Conservation (phyloP, 1,284 basidiomycete genomes). For the Pascua guehoae region DNA sequence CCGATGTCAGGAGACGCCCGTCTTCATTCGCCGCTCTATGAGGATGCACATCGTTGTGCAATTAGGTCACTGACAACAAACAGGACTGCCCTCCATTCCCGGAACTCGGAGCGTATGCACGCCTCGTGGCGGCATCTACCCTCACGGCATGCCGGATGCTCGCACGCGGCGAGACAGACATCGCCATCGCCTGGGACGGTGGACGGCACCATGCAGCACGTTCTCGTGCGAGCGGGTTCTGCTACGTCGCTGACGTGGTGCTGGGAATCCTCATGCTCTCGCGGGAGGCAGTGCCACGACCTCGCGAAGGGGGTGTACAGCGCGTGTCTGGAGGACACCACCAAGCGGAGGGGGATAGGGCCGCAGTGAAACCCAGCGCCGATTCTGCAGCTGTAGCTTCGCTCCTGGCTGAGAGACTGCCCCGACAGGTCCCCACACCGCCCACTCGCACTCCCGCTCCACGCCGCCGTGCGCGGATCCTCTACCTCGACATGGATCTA, state of each 20-base stretch:
- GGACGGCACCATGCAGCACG: constrained; percentile 57
- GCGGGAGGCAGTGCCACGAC: constrained; percentile 21
- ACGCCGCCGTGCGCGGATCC: constrained; percentile 58
- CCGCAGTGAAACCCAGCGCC: background rate
- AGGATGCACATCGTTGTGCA: background rate
- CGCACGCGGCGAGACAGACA: constrained; percentile 54
- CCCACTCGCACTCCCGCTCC: background rate
- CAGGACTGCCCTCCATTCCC: constrained; percentile 79
- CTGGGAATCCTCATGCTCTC: constrained; percentile 59
- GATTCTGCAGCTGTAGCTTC: background rate
- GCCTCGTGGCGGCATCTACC: constrained; percentile 70
- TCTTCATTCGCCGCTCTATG: no score
- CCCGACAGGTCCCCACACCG: no score
- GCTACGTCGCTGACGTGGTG: constrained; percentile 87
- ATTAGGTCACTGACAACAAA: constrained; percentile 8
- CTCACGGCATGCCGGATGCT: constrained; percentile 67
- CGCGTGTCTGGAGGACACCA: background rate
- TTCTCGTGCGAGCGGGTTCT: constrained; percentile 78
- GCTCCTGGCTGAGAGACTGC: background rate
- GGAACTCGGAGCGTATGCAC: constrained; percentile 66
- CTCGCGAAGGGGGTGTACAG: background rate
- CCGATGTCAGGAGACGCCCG: background rate
- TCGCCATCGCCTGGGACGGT: constrained; percentile 79
- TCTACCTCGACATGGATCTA: constrained; percentile 89
- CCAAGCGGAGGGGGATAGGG: no score